phyloP scores from a whole-genome alignment of 164 flowering plant genomes.

The Cinnamomum chago region DNA sequence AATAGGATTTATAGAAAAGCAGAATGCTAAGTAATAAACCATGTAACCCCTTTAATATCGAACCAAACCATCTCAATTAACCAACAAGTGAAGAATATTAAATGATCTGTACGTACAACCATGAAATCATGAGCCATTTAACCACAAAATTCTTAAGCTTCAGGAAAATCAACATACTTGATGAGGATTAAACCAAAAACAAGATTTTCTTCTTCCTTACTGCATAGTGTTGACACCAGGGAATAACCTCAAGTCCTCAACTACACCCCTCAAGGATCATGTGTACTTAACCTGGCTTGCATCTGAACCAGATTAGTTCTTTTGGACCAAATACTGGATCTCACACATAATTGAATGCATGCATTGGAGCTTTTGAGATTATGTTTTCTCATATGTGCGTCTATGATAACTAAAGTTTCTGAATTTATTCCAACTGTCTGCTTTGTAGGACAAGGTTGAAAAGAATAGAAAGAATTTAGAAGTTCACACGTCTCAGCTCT shows the following conservation, averaged over 20 bases:
- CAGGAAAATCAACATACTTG: too few relatives aligned
- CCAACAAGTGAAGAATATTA: neutral
- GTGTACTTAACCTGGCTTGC: neutral
- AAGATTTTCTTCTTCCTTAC: neutral
- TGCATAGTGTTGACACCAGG: neutral
- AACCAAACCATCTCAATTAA: neutral
- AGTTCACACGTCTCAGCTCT: constrained; percentile 34
- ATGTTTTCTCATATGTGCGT: neutral
- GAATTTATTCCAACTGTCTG: neutral
- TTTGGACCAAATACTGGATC: neutral
- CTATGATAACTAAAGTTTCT: too few relatives aligned
- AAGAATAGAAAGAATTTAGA: constrained; percentile 45
- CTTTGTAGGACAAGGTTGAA: constrained; percentile 57
- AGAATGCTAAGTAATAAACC: neutral
- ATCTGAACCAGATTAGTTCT: neutral
- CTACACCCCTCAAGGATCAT: neutral
- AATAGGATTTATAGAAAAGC: neutral
- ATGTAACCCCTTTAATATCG: neutral
- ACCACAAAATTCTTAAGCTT: too few relatives aligned
- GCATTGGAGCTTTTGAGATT: neutral
- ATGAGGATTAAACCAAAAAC: neutral
- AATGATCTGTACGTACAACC: too few relatives aligned
- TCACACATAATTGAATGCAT: neutral
- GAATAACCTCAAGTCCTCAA: neutral
- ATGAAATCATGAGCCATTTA: too few relatives aligned